A percentile compares a stretch with the other conserved stretches of the same genome.
These are phyloP conservation scores for Vitis amurensis DNA, from an alignment of 164 flowering plant species.

Conservation along the genomic window DNA sequence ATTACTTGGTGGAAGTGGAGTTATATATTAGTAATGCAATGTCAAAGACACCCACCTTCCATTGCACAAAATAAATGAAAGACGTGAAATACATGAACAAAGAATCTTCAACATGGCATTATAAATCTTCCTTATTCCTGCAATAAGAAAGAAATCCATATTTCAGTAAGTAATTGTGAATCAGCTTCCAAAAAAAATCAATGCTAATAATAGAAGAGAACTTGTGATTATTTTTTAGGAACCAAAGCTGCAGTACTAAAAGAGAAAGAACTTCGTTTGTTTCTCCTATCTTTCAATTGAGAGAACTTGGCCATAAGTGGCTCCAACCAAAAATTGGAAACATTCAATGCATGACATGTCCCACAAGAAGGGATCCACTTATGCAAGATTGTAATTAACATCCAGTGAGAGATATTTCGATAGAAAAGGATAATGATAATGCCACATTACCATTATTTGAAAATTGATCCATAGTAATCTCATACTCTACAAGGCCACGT, in stretches of 20 bases:
- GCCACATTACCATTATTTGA: constrained; percentile 39
- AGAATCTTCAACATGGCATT: constrained; percentile 50
- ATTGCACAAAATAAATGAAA: constrained; percentile 38
- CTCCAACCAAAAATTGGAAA: background rate
- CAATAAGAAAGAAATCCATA: background rate
- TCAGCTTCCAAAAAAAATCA: background rate
- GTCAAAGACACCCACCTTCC: constrained; percentile 57
- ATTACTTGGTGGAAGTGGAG: background rate
- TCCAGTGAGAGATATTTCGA: background rate
- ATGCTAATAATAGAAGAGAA: no score
- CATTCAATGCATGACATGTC: background rate
- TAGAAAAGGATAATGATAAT: background rate
- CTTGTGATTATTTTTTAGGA: no score
- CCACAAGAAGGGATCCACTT: background rate
- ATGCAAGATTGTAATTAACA: background rate
- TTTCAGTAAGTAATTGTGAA: background rate
- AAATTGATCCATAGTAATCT: constrained; percentile 19
- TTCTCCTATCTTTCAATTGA: no score
- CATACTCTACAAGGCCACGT: constrained; percentile 53
- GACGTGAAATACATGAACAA: constrained; percentile 43
- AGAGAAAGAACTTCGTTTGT: no score
- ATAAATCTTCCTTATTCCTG: constrained; percentile 58
- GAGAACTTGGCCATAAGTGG: background rate
- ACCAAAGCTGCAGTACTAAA: no score
- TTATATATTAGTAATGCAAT: background rate